Base-by-base conservation (phyloP, 345 rosid species). In the Xanthoceras sorbifolium region DNA sequence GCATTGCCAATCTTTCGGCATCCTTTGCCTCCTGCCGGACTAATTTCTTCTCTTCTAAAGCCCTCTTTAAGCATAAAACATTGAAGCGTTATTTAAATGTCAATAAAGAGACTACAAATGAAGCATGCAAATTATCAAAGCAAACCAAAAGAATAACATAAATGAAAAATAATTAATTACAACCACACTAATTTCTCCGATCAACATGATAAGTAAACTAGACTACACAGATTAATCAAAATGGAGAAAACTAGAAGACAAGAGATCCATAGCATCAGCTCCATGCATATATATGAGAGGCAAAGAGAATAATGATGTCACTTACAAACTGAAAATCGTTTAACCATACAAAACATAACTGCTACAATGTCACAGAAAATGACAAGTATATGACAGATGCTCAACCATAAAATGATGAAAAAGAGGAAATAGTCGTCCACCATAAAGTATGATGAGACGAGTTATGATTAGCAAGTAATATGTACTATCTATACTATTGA, bases 1-100 rank as follows among this genome's bases (percentile, higher is more conserved):
- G 84, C 89, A 88, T 86, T 28, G 97, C 95, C 65, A 62, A 79
- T 79, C 84, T 88, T 81, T 92, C 97, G 71, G 95, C 89, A 80
- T 86, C 84, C 84, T 80, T 86, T 77, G 93, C 94, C 77, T 91
- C 94, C 79, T 88, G 94, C 2, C 86, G 80, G 78, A 84, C 77
- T 29, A 54, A 68, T 84, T 86, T 92, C 84, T 90, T 96, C 89
- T 94, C 99, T 80, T 93, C 97, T 76, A 96, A 66, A 75, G 95
- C 82, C 63, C 92, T 86, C 99, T 96, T 78, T 80, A 54, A 36
- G 65, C 38, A 54, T 71, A 67, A 44, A 26, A 44, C 5, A n/a
- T 10, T 50, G 52, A 52, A 71, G 23, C 54, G 65, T 23, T 46
- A 65, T 40, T 60, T 65, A 23, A 14, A 17, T 48, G 17, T 15